Evolutionary conservation across 192 early-diverging fungal species (phyloP).

Genomic region (Geranomyces michiganensis): DNA sequence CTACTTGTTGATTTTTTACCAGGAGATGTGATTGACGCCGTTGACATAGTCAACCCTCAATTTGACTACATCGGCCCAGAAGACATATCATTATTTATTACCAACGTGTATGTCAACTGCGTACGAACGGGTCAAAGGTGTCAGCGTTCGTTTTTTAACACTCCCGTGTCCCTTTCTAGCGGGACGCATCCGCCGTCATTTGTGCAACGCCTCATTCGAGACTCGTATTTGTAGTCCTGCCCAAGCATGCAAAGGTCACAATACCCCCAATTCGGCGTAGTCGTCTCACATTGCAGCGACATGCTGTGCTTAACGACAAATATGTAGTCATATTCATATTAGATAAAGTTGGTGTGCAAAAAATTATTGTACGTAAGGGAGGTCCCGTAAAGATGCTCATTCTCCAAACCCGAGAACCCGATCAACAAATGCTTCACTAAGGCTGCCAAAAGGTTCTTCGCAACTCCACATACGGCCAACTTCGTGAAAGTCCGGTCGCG

Average conservation of each 20-base stretch:
- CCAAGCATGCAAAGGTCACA: too few species aligned
- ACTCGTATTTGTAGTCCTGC: conserved; percentile 33
- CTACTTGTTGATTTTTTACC: conserved; percentile 13
- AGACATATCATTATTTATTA: conserved; percentile 87
- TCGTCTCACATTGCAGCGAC: too few species aligned
- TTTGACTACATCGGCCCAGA: conserved; percentile 94
- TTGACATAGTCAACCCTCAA: conserved; percentile 81
- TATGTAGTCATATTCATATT: too few species aligned
- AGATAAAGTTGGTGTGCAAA: too few species aligned
- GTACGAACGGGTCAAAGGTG: neutral
- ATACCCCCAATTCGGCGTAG: too few species aligned
- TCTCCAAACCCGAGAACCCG: neutral
- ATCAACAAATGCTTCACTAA: neutral
- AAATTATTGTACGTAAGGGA: too few species aligned
- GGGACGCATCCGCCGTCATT: conserved; percentile 79
- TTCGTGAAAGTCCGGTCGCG: neutral
- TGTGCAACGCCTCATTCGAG: conserved; percentile 74
- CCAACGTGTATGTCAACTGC: conserved; percentile 69
- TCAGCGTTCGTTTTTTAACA: too few species aligned
- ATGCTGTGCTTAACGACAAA: too few species aligned
- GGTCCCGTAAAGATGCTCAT: neutral
- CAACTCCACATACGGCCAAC: neutral
- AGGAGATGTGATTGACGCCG: conserved; percentile 75
- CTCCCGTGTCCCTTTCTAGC: too few species aligned
- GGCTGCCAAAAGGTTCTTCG: conserved; percentile 1